A percentile compares a stretch with the other conserved stretches of the same genome.
Evolutionary conservation across 108 stramenopile species (phyloP).

Genomic region (Cyclotella atomus): DNA sequence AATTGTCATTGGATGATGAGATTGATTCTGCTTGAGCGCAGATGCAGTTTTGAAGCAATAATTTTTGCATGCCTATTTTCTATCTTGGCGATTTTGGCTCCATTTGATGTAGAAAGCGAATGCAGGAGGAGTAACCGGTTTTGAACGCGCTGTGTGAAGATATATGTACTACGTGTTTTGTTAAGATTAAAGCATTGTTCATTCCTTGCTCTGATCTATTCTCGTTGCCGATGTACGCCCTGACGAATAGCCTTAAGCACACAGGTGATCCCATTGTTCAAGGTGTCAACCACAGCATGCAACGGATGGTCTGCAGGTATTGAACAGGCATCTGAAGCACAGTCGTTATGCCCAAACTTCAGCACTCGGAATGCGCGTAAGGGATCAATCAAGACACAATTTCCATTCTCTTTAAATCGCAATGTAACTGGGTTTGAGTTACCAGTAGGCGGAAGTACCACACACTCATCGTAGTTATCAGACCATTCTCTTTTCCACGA

Average conservation of each 20-base stretch:
- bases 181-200: not conserved
- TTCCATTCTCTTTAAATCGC: slow-evolving; percentile 31
- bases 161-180: not conserved
- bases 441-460: slow-evolving; percentile 24
- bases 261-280: slow-evolving; percentile 26
- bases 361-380: slow-evolving; percentile 11
- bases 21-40: too few relatives aligned
- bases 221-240: slow-evolving; percentile 12
- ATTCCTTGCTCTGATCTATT: not conserved
- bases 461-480: slow-evolving; percentile 30
- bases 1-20: not conserved
- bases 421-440: slow-evolving; percentile 20
- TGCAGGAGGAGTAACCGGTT: too few relatives aligned
- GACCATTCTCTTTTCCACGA: slow-evolving; percentile 45
- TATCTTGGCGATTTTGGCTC: too few relatives aligned
- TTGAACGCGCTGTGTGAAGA: too few relatives aligned
- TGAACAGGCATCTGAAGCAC: not conserved
- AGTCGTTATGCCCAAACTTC: not conserved
- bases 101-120: too few relatives aligned
- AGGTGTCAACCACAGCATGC: slow-evolving; percentile 19
- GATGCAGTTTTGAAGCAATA: too few relatives aligned
- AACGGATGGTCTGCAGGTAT: slow-evolving; percentile 32
- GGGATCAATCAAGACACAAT: slow-evolving; percentile 33
- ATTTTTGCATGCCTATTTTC: too few relatives aligned
- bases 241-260: slow-evolving; percentile 32